phyloP scores from a whole-genome alignment of 768 basidiomycete genomes.

The Candolleomyces aberdarensis region DNA sequence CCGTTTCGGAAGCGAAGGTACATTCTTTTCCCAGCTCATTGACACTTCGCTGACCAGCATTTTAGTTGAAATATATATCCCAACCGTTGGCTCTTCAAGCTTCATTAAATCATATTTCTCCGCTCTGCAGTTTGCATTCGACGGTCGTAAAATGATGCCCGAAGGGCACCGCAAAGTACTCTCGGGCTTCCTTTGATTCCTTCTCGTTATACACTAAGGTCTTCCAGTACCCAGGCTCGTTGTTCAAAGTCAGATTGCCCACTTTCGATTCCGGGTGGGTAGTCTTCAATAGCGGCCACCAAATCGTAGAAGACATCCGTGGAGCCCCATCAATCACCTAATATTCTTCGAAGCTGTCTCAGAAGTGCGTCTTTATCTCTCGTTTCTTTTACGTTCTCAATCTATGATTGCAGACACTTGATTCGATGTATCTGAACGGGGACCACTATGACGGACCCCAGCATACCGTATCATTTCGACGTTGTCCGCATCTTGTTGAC shows the following conservation, averaged over 20 bases:
- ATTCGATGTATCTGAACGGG: constrained; percentile 28
- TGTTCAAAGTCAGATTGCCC: constrained; percentile 19
- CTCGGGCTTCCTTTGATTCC: neutral
- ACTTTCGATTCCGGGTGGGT: constrained; percentile 12
- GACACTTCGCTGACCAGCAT: neutral
- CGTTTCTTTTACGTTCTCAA: neutral
- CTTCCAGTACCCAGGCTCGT: constrained; percentile 14
- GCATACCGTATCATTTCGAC: constrained; percentile 1
- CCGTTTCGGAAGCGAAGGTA: neutral
- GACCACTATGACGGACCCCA: neutral
- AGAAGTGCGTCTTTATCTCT: constrained; percentile 17
- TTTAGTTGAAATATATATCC: constrained; percentile 6
- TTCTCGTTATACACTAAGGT: neutral
- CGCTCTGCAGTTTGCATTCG: constrained; percentile 35
- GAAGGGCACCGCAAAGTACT: constrained; percentile 11
- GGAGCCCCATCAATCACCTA: constrained; percentile 28
- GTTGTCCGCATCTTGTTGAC: constrained; percentile 8
- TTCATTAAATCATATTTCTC: constrained; percentile 7
- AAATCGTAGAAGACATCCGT: constrained; percentile 49
- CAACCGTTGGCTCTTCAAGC: constrained; percentile 7
- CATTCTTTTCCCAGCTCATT: neutral
- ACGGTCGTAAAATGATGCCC: constrained; percentile 19
- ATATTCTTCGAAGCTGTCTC: constrained; percentile 24
- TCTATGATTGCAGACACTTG: constrained; percentile 16
- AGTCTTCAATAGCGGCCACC: constrained; percentile 34